Evolutionary conservation across 1,284 basidiomycete species (phyloP).

Genomic region (Phellopilus nigrolimitatus): DNA sequence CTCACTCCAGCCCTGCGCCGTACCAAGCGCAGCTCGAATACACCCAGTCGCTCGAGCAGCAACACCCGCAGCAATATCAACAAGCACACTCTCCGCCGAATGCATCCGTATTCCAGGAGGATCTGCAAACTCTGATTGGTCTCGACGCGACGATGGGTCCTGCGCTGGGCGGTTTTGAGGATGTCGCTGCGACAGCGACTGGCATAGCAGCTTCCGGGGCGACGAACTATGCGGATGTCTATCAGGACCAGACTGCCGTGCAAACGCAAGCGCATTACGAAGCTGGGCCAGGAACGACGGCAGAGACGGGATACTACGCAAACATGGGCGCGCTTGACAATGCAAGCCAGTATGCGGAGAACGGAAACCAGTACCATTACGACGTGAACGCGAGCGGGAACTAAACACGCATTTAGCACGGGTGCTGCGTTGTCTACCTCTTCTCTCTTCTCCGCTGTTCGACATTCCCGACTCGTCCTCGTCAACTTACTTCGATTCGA

Average conservation of each 20-base stretch:
- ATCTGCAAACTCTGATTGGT: slow-evolving; percentile 11
- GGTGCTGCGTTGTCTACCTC: background rate
- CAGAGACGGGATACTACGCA: background rate
- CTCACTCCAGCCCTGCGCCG: slow-evolving; percentile 55
- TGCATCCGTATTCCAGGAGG: slow-evolving; percentile 18
- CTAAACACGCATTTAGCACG: background rate
- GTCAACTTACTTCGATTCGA: too few relatives aligned
- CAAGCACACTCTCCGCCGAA: slow-evolving; percentile 28
- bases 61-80: slow-evolving; percentile 7
- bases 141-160: slow-evolving; percentile 3
- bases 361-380: slow-evolving; percentile 5
- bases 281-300: background rate
- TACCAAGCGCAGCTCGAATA: slow-evolving; percentile 42
- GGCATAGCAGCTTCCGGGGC: background rate
- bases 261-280: slow-evolving; percentile 4
- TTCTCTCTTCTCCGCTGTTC: background rate
- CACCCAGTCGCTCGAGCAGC: slow-evolving; percentile 14
- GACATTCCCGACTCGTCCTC: background rate
- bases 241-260: background rate
- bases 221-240: background rate
- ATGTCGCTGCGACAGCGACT: background rate
- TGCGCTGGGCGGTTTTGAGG: background rate
- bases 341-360: background rate
- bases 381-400: background rate
- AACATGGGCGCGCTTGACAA: background rate